Percentiles rank a stretch among this genome's conserved stretches.
These are phyloP conservation scores for Ophiosphaerella korrae DNA, from an alignment of 2,329 filamentous ascomycete species.

Conservation along the genomic window DNA sequence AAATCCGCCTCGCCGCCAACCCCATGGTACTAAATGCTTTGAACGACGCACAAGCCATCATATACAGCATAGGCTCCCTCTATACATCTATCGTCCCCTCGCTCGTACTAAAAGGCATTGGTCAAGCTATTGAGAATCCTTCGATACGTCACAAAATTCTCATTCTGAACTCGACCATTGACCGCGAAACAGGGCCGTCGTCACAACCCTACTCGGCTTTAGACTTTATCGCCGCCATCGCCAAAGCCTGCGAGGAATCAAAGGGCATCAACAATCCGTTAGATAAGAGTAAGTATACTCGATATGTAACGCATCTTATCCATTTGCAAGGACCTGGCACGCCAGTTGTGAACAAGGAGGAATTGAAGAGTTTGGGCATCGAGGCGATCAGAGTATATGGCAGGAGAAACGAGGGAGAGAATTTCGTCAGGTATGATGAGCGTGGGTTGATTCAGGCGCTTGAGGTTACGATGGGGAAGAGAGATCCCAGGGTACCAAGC, in stretches of 20 bases:
- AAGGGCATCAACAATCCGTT: constrained; percentile 14
- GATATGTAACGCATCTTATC: constrained; percentile 83
- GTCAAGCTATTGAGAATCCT: constrained; percentile 63
- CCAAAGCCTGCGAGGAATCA: constrained; percentile 67
- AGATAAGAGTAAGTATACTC: constrained; percentile 57
- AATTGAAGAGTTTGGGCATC: constrained; percentile 71
- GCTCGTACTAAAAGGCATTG: constrained; percentile 77
- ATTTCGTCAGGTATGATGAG: constrained; percentile 73
- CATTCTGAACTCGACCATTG: constrained; percentile 80
- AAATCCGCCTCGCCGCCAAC: constrained; percentile 85
- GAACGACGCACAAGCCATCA: constrained; percentile 66
- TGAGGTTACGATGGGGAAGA: constrained; percentile 74
- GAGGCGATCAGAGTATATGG: constrained; percentile 80
- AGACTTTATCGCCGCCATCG: constrained; percentile 83
- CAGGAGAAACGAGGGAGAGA: constrained; percentile 60
- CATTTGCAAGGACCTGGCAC: constrained; percentile 74
- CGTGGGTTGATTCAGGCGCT: constrained; percentile 75
- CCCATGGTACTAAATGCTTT: constrained; percentile 76
- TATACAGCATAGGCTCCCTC: constrained; percentile 93
- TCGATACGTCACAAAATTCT: constrained; percentile 73
- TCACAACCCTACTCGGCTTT: constrained; percentile 69
- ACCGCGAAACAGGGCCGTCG: constrained; percentile 83
- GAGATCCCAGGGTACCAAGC: constrained; percentile 59
- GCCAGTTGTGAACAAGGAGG: constrained; percentile 71
- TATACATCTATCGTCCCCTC: constrained; percentile 90